Evolutionary conservation across 1,139 yeast species (phyloP).

Genomic region (Pichiaceae sp.): DNA sequence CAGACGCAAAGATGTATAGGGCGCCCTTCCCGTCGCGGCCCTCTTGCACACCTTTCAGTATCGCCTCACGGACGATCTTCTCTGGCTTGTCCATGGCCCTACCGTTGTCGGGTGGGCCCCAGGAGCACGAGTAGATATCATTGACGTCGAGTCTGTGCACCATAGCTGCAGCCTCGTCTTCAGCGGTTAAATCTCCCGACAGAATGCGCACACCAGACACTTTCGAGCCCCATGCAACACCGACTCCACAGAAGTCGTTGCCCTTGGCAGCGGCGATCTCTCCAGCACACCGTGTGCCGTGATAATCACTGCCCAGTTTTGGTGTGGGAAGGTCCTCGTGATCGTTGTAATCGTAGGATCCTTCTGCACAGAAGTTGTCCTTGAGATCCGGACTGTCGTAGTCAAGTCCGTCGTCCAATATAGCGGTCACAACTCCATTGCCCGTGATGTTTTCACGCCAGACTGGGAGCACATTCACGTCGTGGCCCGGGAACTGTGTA

Average conservation of each 20-base stretch:
- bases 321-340: constrained; percentile 74
- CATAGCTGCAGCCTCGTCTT: constrained; percentile 87
- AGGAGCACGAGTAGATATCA: constrained; percentile 92
- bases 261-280: constrained; percentile 84
- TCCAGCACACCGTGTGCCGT: constrained; percentile 98
- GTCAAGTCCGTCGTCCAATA: constrained; percentile 94
- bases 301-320: constrained; percentile 72
- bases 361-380: constrained; percentile 64
- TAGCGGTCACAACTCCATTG: constrained; percentile 70
- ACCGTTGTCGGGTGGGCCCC: constrained; percentile 99
- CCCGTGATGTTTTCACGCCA: constrained; percentile 87
- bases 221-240: constrained; percentile 81
- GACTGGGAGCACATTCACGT: constrained; percentile 77
- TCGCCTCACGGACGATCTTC: constrained; percentile 65
- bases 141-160: constrained; percentile 71
- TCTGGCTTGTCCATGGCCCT: constrained; percentile 81
- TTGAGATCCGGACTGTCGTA: constrained; percentile 64
- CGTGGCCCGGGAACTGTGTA: constrained; percentile 64
- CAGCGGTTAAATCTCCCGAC: constrained; percentile 70
- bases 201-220: constrained; percentile 89
- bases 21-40: constrained; percentile 84
- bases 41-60: constrained; percentile 73
- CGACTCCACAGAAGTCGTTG: constrained; percentile 86
- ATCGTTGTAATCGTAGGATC: constrained; percentile 87
- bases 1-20: constrained; percentile 90